Base-by-base conservation (phyloP, 116 monocot species). In the Dioscorea cayenensis region DNA sequence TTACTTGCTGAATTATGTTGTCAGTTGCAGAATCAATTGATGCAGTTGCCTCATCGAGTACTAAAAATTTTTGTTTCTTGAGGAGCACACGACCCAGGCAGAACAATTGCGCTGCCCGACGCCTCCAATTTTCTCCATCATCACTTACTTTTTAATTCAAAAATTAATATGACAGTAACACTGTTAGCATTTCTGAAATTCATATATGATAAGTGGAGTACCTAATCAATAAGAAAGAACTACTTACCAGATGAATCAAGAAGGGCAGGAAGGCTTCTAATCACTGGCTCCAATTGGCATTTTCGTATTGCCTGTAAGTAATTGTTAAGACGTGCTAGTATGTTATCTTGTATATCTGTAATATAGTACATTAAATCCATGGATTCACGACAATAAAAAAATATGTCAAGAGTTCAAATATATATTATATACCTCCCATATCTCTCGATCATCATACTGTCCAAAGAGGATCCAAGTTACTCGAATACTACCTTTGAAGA, bases 391-490 rank as follows among this genome's bases (percentile, higher is more conserved):
- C 4, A 4, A 32, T 4, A 32, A 23, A 62, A 20, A 23, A 55
- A n/a, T 18, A 55, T 55, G 55, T 2, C 14, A 55, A 16, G n/a
- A 5, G 5, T 16, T 55, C 18, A 19, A 16, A 55, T 16, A 55
- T 16, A 55, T n/a, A 16, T 55, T 51, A 51, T 2, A 55, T 55
- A 88, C 87, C 87, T 88, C 87, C 87, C 87, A 88, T 73, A 88
- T 88, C 48, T 88, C 58, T 28, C 74, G 71, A 69, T 84, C 87
- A 2, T 74, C 66, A 59, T 84, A 71, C 14, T 79, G 84, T 29
- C 84, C 77, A 68, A 68, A 84, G 70, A 58, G 87, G 87, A 72
- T 88, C 84, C 64, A 88, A 71, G 62, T 88, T 88, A 59, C 81
- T 84, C 87, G 76, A 64, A 88, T 79, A 36, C 78, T 77, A 25